Conservation (phyloP, 116 monocot species). For the Trichopus zeylanicus region DNA sequence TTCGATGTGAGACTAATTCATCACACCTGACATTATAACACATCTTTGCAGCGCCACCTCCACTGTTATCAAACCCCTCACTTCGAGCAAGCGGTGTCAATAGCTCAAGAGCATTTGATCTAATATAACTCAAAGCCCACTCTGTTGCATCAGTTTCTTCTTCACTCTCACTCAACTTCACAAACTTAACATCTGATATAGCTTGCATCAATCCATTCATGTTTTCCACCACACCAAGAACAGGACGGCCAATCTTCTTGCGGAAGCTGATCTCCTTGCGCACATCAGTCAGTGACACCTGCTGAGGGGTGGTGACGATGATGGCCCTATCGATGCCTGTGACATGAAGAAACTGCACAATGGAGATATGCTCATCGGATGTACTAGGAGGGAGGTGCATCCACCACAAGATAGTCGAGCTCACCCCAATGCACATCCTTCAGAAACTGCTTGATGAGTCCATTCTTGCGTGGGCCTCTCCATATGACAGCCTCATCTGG, state of each 20-base stretch:
- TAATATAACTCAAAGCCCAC: conserved; percentile 47
- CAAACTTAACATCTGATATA: conserved; percentile 45
- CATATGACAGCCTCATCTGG: conserved; percentile 91
- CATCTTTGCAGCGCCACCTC: conserved; percentile 75
- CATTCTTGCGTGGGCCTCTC: conserved; percentile 90
- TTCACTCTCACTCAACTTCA: conserved; percentile 22
- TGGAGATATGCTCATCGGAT: conserved; percentile 86
- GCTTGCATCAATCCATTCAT: conserved; percentile 80
- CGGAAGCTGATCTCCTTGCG: conserved; percentile 94
- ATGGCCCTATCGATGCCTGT: conserved; percentile 80
- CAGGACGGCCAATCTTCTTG: conserved; percentile 70
- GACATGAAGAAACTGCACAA: conserved; percentile 67
- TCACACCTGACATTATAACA: too few relatives aligned
- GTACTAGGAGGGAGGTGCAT: conserved; percentile 89
- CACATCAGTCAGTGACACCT: conserved; percentile 82
- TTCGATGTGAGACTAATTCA: too few relatives aligned
- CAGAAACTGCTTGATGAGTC: conserved; percentile 82
- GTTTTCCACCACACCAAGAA: conserved; percentile 88
- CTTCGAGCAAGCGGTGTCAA: conserved; percentile 34
- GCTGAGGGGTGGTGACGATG: conserved; percentile 84
- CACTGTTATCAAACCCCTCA: conserved; percentile 76
- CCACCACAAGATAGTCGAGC: conserved; percentile 82
- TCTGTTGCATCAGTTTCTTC: conserved; percentile 46
- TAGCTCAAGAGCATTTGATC: conserved; percentile 48
- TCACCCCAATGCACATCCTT: conserved; percentile 95